Percentiles rank a stretch among this genome's conserved stretches.
These are phyloP conservation scores for Dactylellina leptospora DNA, from an alignment of 2,329 filamentous ascomycete species.

Conservation along the genomic window DNA sequence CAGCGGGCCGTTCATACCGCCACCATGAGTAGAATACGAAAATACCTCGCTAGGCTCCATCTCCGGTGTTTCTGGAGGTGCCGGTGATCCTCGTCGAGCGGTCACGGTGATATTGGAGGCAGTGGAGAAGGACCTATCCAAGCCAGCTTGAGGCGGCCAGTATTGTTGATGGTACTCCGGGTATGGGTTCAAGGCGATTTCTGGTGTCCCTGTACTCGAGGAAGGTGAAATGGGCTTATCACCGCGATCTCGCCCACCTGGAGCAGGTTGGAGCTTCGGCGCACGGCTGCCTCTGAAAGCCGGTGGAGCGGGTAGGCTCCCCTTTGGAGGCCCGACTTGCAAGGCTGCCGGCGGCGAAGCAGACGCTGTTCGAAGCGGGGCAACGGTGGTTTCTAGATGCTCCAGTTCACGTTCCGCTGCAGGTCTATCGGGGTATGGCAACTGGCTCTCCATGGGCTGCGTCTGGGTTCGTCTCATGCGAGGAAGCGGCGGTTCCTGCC, in stretches of 20 bases:
- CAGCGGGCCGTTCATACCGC: slow-evolving; percentile 69
- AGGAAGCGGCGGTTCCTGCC: slow-evolving; percentile 54
- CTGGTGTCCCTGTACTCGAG: slow-evolving; percentile 55
- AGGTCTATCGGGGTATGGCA: slow-evolving; percentile 56
- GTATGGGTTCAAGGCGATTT: slow-evolving; percentile 58
- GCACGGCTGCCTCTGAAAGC: slow-evolving; percentile 55
- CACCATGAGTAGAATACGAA: slow-evolving; percentile 86
- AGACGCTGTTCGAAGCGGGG: slow-evolving; percentile 41
- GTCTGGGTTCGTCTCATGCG: slow-evolving; percentile 53
- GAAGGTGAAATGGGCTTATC: slow-evolving; percentile 53
- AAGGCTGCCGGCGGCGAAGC: slow-evolving; percentile 46
- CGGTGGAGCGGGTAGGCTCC: slow-evolving; percentile 55
- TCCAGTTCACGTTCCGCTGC: slow-evolving; percentile 55
- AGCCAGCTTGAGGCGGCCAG: slow-evolving; percentile 66
- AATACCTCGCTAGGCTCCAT: slow-evolving; percentile 74
- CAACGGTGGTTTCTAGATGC: slow-evolving; percentile 31
- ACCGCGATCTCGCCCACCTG: slow-evolving; percentile 33
- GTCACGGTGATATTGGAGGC: slow-evolving; percentile 93
- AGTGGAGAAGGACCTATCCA: slow-evolving; percentile 76
- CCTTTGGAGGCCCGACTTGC: slow-evolving; percentile 55
- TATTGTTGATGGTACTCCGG: slow-evolving; percentile 70
- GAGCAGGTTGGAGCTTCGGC: slow-evolving; percentile 53
- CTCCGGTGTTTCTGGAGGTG: slow-evolving; percentile 91
- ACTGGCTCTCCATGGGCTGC: slow-evolving; percentile 50
- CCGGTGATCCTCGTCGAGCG: slow-evolving; percentile 89